These are phyloP conservation scores for Trichoderma sp. DNA, from an alignment of 2,329 filamentous ascomycete genomes.

Conservation along the genomic window DNA sequence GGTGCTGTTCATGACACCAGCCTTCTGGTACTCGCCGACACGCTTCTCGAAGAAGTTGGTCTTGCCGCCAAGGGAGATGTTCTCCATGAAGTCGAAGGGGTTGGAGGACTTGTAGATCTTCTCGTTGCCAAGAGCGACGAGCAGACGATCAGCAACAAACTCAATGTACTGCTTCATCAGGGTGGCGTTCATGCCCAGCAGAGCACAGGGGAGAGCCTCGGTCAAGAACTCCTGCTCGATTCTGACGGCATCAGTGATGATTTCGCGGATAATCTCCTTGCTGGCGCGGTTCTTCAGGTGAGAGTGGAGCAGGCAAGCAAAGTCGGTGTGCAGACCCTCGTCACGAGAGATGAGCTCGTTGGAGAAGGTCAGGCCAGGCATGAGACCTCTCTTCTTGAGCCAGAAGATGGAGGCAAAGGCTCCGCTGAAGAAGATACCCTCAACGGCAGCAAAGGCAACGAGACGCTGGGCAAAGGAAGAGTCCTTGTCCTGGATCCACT, in stretches of 20 bases:
- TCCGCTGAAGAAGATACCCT: slow-evolving; percentile 99
- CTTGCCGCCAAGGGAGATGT: slow-evolving; percentile 98
- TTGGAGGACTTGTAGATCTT: slow-evolving; percentile 93
- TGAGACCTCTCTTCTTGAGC: slow-evolving; percentile 99
- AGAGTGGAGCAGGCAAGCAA: slow-evolving; percentile 96
- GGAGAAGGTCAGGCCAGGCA: slow-evolving; percentile 98
- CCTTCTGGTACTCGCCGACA: slow-evolving; percentile 99
- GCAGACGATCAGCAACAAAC: slow-evolving; percentile 95
- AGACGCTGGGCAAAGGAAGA: slow-evolving; percentile 95
- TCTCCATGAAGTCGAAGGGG: slow-evolving; percentile 99
- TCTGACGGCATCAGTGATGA: slow-evolving; percentile 90
- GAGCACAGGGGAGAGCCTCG: slow-evolving; percentile 86
- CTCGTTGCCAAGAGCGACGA: slow-evolving; percentile 89
- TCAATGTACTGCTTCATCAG: slow-evolving; percentile 99
- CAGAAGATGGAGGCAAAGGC: slow-evolving; percentile 99
- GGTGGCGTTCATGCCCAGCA: slow-evolving; percentile 95
- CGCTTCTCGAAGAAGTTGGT: slow-evolving; percentile 99
- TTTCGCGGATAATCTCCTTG: slow-evolving; percentile 78
- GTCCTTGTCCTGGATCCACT: slow-evolving; percentile 91
- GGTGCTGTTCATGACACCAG: slow-evolving; percentile 88
- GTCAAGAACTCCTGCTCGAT: slow-evolving; percentile 99
- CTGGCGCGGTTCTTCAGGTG: slow-evolving; percentile 90
- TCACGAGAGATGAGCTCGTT: slow-evolving; percentile 99
- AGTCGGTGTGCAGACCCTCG: slow-evolving; percentile 99
- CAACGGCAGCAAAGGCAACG: slow-evolving; percentile 94